Conservation (phyloP, 169 alveolate genomes). For the Eimeria acervulina region DNA sequence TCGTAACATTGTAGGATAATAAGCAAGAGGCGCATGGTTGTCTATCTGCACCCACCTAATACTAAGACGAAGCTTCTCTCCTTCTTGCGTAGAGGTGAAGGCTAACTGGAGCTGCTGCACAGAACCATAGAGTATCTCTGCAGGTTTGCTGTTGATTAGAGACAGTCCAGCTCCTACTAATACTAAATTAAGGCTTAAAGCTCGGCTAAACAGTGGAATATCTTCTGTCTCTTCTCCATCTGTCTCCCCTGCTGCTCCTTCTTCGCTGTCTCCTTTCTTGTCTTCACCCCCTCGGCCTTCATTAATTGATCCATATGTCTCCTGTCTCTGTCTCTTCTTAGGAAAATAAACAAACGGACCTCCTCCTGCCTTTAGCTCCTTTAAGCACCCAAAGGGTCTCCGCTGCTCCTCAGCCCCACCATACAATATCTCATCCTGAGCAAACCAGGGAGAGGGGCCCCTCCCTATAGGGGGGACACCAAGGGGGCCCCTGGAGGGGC, state of each 20-base stretch:
- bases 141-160: slow-evolving; percentile 58
- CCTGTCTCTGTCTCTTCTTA: too few species aligned
- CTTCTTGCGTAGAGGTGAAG: slow-evolving; percentile 11
- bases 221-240: slow-evolving; percentile 20
- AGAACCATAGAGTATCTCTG: slow-evolving; percentile 4
- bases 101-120: background rate
- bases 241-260: background rate
- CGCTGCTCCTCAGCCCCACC: too few species aligned
- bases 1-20: slow-evolving; percentile 80
- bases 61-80: background rate
- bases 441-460: too few species aligned
- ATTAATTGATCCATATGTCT: too few species aligned
- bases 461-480: too few species aligned
- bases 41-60: slow-evolving; percentile 80
- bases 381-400: too few species aligned
- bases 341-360: too few species aligned
- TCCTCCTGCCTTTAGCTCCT: too few species aligned
- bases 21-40: slow-evolving; percentile 76
- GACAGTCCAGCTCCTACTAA: too few species aligned
- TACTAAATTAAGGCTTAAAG: background rate
- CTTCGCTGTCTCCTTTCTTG: background rate
- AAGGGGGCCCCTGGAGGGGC: too few species aligned
- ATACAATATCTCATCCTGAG: too few species aligned
- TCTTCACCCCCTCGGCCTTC: too few species aligned
- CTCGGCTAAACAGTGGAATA: background rate